A percentile compares a stretch with the other conserved stretches of the same genome.
Evolutionary conservation across 1,139 yeast genomes (phyloP).

Genomic region (Pneumocystis sp.): DNA sequence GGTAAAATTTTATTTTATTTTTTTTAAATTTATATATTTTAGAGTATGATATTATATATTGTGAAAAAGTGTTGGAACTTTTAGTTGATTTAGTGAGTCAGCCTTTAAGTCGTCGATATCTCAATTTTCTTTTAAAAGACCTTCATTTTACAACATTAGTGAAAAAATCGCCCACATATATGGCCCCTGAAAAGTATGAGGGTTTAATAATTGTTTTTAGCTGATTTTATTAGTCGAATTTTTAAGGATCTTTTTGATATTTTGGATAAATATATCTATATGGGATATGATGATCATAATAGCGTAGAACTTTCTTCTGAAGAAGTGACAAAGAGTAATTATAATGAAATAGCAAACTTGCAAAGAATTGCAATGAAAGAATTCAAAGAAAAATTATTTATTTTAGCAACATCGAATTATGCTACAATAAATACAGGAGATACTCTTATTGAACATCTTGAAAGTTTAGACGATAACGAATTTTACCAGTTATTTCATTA

Average conservation of each 20-base stretch:
- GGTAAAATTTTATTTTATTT: conserved; percentile 2
- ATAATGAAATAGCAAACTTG: conserved; percentile 16
- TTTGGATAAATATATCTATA: conserved; percentile 23
- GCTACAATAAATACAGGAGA: conserved; percentile 19
- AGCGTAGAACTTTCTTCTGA: conserved; percentile 23
- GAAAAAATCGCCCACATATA: conserved; percentile 7
- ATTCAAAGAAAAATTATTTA: conserved; percentile 18
- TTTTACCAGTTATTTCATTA: conserved; percentile 14
- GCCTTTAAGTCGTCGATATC: conserved; percentile 30
- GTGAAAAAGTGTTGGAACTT: conserved; percentile 16
- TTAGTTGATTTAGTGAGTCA: conserved; percentile 28
- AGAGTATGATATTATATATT: conserved; percentile 1
- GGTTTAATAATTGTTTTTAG: neutral
- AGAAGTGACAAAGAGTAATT: conserved; percentile 14
- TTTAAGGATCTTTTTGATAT: conserved; percentile 14
- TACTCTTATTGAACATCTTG: conserved; percentile 20
- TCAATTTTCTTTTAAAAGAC: conserved; percentile 25
- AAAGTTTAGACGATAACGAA: conserved; percentile 16
- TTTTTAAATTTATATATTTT: neutral
- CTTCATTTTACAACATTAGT: conserved; percentile 17
- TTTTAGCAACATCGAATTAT: conserved; percentile 22
- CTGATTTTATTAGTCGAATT: neutral
- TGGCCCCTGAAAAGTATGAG: neutral
- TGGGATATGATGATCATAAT: conserved; percentile 32
- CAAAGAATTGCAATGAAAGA: conserved; percentile 19